phyloP scores from a whole-genome alignment of 2,329 filamentous ascomycete species.

The Trichoderma atroviride region DNA sequence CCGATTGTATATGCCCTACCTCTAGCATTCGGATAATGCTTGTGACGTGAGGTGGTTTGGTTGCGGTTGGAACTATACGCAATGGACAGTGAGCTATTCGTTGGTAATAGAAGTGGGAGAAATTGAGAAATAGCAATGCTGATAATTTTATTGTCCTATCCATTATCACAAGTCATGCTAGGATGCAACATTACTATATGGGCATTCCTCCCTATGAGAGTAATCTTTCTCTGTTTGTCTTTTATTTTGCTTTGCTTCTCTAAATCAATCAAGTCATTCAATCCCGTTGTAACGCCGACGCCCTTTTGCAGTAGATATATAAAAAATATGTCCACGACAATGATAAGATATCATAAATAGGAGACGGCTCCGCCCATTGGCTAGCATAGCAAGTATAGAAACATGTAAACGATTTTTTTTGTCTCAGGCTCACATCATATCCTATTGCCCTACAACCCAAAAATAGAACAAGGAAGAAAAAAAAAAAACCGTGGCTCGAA shows the following conservation, averaged over 20 bases:
- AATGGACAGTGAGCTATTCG: not conserved
- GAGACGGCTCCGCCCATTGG: slow-evolving; percentile 1
- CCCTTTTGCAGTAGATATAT: not conserved
- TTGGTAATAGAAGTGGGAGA: not conserved
- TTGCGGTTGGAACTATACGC: not conserved
- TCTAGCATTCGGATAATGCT: slow-evolving; percentile 30
- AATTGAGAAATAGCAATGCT: not conserved
- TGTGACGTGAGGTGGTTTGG: slow-evolving; percentile 12
- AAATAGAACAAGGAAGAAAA: not conserved
- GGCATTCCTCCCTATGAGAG: not conserved
- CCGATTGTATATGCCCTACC: slow-evolving; percentile 33
- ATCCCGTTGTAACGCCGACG: slow-evolving; percentile 20
- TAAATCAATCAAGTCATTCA: not conserved
- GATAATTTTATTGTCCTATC: not conserved
- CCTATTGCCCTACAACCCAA: slow-evolving; percentile 1
- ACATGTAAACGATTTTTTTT: not conserved
- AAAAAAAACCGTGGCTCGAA: not conserved
- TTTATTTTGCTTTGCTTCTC: not conserved
- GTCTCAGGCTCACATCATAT: slow-evolving; percentile 13
- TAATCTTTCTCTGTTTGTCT: not conserved
- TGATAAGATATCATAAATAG: slow-evolving; percentile 10
- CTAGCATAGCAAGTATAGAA: not conserved
- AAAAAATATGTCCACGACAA: not conserved
- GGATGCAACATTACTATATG: not conserved
- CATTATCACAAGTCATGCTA: not conserved